Base-by-base conservation (phyloP, 306 rosid species). In the Rubus idaeus region DNA sequence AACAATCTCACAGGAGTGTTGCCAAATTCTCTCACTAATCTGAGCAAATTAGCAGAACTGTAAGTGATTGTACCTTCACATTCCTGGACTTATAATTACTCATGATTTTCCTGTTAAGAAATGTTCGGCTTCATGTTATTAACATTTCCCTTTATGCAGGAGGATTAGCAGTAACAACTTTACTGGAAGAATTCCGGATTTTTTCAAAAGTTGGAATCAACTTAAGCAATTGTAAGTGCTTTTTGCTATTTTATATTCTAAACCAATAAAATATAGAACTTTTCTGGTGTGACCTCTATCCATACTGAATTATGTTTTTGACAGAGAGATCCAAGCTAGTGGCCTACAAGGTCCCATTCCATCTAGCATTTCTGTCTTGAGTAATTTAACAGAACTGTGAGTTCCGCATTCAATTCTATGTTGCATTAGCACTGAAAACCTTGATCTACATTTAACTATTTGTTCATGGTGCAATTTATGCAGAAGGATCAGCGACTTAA, bases 161-260 rank as follows among this genome's bases (percentile, higher is more conserved):
- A 79, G 83, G 67, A 71, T 83, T 23, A 83, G 81, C 51, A 76
- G 78, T 14, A 83, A 83, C 57, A 79, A 83, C 70, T 79, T 83
- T 68, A 67, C 20, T 3, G 79, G 87, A 57, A 83, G 26, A 60
- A 57, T 83, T 35, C 86, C 84, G 0, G 8, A 79, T 7, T 70
- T 65, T 71, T 55, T 71, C 35, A 68, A 13, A 8, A 65, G 63
- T 30, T 79, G 73, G 83, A 67, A 52, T 60, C 67, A 57, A 14
- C 78, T 83, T 3, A 6, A 11, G 20, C 52, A 40, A 49, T 68
- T 83, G 86, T 83, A 16, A 71, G 83, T 17, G 13, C 6, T 41
- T 30, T 63, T 49, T 18, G 7, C 57, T n/a, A 4, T 12, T n/a
- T 1, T 0, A 9, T 57, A 6, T 73, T 45, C 8, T 8, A 61